Percentiles rank a stretch among this genome's conserved stretches.
Evolutionary conservation across 2,329 filamentous ascomycete species (phyloP).

Genomic region (Raffaelea deltoideospora): DNA sequence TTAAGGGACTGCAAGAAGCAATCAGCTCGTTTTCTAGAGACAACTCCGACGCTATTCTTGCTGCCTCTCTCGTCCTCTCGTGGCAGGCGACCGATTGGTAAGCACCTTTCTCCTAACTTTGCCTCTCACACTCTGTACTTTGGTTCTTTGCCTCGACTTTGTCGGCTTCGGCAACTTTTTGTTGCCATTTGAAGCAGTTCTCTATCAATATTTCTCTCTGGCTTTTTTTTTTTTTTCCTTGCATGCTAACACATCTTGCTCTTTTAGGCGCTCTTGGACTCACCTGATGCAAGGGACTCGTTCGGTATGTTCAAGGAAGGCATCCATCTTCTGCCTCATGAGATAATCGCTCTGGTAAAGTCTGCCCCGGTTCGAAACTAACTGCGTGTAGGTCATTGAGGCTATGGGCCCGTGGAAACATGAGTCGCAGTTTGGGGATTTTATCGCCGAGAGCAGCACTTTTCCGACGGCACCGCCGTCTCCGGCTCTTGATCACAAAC

Average conservation of each 20-base stretch:
- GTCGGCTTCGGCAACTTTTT: too few relatives aligned
- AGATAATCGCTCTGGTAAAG: not conserved
- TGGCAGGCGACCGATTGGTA: conserved; percentile 97
- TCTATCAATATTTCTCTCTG: too few relatives aligned
- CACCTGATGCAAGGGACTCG: conserved; percentile 85
- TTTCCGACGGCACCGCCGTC: conserved; percentile 53
- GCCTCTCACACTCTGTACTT: conserved; percentile 22
- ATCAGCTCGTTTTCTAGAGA: conserved; percentile 72
- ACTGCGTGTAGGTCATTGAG: conserved; percentile 52
- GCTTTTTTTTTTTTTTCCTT: conserved; percentile 3
- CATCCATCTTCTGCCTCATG: not conserved
- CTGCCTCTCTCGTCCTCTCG: conserved; percentile 78
- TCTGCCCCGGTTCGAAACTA: too few relatives aligned
- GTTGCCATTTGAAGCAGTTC: too few relatives aligned
- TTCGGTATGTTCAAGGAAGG: conserved; percentile 59
- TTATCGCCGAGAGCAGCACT: conserved; percentile 65
- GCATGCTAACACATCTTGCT: conserved; percentile 22
- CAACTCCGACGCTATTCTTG: conserved; percentile 82
- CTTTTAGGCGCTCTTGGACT: conserved; percentile 70
- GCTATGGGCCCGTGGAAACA: conserved; percentile 88
- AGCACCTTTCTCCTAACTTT: conserved; percentile 11
- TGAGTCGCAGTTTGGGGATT: conserved; percentile 71
- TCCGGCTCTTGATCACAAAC: conserved; percentile 44
- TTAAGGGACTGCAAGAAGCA: conserved; percentile 78
- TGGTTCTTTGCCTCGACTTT: too few relatives aligned